A percentile compares a stretch with the other conserved stretches of the same genome.
Conservation (phyloP, 495 filamentous ascomycete species). For the Astrocystis sublimbata region DNA sequence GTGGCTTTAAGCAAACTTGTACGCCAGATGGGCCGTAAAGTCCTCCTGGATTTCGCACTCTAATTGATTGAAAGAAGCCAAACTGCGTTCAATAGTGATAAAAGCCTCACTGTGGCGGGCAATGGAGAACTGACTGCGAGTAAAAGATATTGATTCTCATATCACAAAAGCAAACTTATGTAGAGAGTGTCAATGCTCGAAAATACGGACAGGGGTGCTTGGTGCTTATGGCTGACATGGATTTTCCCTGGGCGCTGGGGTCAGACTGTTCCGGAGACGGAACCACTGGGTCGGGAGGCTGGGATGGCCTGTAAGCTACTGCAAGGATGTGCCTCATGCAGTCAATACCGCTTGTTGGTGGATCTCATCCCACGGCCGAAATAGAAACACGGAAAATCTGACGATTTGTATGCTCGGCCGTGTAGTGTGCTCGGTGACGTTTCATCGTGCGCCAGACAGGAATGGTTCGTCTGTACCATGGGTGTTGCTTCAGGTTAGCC, state of each 20-base stretch:
- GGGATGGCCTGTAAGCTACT: conserved; percentile 18
- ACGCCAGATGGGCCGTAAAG: too few species aligned
- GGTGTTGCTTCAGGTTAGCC: not conserved
- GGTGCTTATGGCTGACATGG: conserved; percentile 1
- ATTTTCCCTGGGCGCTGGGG: not conserved
- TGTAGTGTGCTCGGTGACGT: not conserved
- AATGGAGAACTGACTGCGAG: not conserved
- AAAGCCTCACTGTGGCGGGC: not conserved
- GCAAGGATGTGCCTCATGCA: conserved; percentile 20
- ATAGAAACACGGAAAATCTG: not conserved
- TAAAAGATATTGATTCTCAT: too few species aligned
- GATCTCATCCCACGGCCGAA: conserved; percentile 11
- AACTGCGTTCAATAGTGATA: too few species aligned
- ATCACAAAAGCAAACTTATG: too few species aligned
- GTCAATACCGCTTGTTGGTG: conserved; percentile 16
- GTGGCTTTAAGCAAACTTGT: too few species aligned
- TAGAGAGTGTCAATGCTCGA: not conserved
- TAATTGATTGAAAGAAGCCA: not conserved
- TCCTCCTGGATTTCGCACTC: not conserved
- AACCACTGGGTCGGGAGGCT: conserved; percentile 20
- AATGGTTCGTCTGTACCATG: conserved; percentile 3
- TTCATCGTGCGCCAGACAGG: conserved; percentile 4
- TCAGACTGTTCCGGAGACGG: conserved; percentile 6
- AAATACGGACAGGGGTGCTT: conserved; percentile 13
- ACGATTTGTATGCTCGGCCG: not conserved